A percentile compares a stretch with the other conserved stretches of the same genome.
These are phyloP conservation scores for Torulaspora gathmanii DNA, from an alignment of 805 yeast species.

Conservation along the genomic window DNA sequence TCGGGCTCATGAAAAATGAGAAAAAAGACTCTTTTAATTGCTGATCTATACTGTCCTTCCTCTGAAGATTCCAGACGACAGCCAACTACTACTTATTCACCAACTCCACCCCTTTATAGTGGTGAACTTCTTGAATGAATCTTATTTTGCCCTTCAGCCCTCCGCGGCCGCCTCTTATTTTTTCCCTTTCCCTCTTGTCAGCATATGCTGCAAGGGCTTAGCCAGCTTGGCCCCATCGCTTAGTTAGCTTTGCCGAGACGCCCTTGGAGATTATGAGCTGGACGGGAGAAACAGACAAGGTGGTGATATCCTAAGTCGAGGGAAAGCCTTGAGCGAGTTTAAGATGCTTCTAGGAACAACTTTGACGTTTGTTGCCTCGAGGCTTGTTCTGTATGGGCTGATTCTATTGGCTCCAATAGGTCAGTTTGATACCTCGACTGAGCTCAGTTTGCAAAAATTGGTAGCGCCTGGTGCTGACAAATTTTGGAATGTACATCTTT, in stretches of 20 bases:
- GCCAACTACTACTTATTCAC: neutral
- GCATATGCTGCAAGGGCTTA: slow-evolving; percentile 3
- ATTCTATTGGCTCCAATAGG: slow-evolving; percentile 22
- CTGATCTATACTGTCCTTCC: too few species aligned
- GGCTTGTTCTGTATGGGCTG: slow-evolving; percentile 26
- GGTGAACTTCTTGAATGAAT: too few species aligned
- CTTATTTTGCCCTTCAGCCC: neutral
- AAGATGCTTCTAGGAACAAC: slow-evolving; percentile 1
- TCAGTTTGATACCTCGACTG: slow-evolving; percentile 34
- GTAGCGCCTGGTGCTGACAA: slow-evolving; percentile 1
- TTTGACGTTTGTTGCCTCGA: slow-evolving; percentile 9
- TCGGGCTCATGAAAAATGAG: slow-evolving; percentile 7
- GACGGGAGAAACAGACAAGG: neutral
- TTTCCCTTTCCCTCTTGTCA: neutral
- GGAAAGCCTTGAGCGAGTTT: neutral
- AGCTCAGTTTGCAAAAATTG: slow-evolving; percentile 19
- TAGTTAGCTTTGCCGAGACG: neutral
- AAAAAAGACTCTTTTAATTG: too few species aligned
- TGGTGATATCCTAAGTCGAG: too few species aligned
- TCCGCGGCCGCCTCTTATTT: neutral
- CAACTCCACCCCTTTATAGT: neutral
- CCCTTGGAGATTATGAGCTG: neutral
- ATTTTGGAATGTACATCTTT: slow-evolving; percentile 30
- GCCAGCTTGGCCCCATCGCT: slow-evolving; percentile 1
- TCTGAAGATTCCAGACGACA: too few species aligned